Evolutionary conservation across 2,329 filamentous ascomycete species (phyloP).

Genomic region (Beauveria brongniartii): DNA sequence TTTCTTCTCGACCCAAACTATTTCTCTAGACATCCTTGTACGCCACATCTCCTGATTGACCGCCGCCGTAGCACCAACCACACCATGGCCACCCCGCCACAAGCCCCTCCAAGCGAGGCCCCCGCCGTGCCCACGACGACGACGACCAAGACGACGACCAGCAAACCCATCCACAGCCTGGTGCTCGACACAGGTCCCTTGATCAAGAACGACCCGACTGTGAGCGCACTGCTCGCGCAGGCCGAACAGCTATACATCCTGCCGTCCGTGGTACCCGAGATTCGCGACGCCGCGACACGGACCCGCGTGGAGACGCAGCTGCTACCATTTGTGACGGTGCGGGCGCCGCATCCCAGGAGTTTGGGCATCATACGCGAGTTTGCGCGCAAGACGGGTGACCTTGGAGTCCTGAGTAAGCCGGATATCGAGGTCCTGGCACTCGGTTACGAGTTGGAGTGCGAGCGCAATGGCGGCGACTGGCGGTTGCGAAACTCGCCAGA

Average conservation of each 20-base stretch:
- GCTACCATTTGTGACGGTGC: conserved; percentile 72
- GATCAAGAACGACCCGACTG: conserved; percentile 83
- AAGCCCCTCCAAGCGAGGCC: conserved; percentile 4
- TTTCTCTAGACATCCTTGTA: fast-evolving
- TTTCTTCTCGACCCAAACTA: neutral
- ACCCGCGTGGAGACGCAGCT: conserved; percentile 76
- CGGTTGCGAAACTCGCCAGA: conserved; percentile 69
- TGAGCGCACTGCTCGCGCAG: conserved; percentile 72
- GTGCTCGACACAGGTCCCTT: conserved; percentile 88
- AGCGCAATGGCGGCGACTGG: conserved; percentile 85
- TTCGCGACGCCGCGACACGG: conserved; percentile 75
- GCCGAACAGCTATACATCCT: conserved; percentile 75
- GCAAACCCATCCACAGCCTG: conserved; percentile 71
- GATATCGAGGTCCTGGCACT: conserved; percentile 87
- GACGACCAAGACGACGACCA: conserved; percentile 10
- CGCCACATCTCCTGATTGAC: too few relatives aligned
- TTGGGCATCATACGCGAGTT: conserved; percentile 76
- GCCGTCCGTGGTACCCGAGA: conserved; percentile 79
- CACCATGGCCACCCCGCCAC: conserved; percentile 10
- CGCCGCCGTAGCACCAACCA: neutral
- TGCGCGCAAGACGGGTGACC: conserved; percentile 81
- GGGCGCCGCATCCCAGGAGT: conserved; percentile 67
- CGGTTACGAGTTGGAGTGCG: conserved; percentile 89
- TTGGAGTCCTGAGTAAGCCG: conserved; percentile 76
- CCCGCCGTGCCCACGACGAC: neutral